Evolutionary conservation across 2,329 filamentous ascomycete species (phyloP).

Genomic region (Ophiostoma populinum): DNA sequence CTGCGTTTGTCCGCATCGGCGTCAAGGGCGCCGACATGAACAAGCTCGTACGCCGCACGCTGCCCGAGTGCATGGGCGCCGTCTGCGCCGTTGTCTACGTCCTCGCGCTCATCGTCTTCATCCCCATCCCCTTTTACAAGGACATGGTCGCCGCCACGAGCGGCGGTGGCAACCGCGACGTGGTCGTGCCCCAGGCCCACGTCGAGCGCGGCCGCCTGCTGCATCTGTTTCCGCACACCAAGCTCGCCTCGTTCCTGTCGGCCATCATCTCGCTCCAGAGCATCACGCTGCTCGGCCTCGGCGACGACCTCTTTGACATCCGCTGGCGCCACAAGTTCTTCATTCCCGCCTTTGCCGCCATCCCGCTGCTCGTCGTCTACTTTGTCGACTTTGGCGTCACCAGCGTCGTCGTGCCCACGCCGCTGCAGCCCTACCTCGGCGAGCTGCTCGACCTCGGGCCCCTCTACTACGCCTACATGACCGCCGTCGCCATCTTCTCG

Average conservation of each 20-base stretch:
- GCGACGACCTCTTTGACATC: slow-evolving; percentile 95
- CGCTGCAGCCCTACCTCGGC: slow-evolving; percentile 69
- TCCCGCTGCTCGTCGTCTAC: slow-evolving; percentile 90
- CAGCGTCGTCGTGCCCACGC: slow-evolving; percentile 77
- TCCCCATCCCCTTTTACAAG: slow-evolving; percentile 95
- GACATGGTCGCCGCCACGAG: slow-evolving; percentile 92
- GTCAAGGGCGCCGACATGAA: slow-evolving; percentile 81
- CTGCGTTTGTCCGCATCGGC: slow-evolving; percentile 73
- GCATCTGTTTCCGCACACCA: slow-evolving; percentile 86
- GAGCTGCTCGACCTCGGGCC: slow-evolving; percentile 66
- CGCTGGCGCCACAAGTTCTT: slow-evolving; percentile 98
- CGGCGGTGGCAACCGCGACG: slow-evolving; percentile 79
- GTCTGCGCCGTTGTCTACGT: slow-evolving; percentile 88
- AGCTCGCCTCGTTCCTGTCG: slow-evolving; percentile 90
- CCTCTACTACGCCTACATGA: slow-evolving; percentile 95
- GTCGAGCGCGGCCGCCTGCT: slow-evolving; percentile 71
- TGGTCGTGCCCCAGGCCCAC: slow-evolving; percentile 54
- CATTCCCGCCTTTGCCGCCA: slow-evolving; percentile 84
- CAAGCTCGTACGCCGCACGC: slow-evolving; percentile 50
- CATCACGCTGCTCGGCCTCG: slow-evolving; percentile 78
- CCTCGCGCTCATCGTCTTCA: slow-evolving; percentile 74
- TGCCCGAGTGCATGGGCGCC: slow-evolving; percentile 93
- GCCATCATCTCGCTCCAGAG: slow-evolving; percentile 85
- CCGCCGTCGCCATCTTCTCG: slow-evolving; percentile 87
- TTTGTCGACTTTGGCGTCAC: slow-evolving; percentile 98